A percentile compares a stretch with the other conserved stretches of the same genome.
These are phyloP conservation scores for Hagleromyces aurorensis DNA, from an alignment of 805 yeast genomes.

Conservation along the genomic window DNA sequence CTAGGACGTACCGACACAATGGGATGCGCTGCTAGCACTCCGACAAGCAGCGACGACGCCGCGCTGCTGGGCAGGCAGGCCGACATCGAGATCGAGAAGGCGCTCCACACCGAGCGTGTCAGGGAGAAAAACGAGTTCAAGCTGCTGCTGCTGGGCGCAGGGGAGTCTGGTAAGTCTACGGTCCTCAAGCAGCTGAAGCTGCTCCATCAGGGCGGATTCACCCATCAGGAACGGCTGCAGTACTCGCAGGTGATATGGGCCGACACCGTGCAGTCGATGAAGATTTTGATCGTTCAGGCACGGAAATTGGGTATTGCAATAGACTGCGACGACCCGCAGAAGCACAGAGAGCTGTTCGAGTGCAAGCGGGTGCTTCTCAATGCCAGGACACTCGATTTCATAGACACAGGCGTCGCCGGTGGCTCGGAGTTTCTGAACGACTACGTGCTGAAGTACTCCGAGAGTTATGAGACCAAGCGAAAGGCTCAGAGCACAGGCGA, in stretches of 20 bases:
- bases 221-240: constrained; percentile 67
- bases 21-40: constrained; percentile 65
- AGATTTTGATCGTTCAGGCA: constrained; percentile 67
- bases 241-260: constrained; percentile 89
- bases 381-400: constrained; percentile 50
- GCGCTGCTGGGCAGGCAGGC: constrained; percentile 45
- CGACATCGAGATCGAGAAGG: constrained; percentile 58
- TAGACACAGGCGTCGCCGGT: constrained; percentile 62
- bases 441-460: constrained; percentile 55
- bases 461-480: constrained; percentile 44
- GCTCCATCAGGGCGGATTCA: constrained; percentile 79
- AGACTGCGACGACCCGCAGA: constrained; percentile 50
- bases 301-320: constrained; percentile 53
- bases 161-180: constrained; percentile 92
- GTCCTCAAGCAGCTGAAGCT: constrained; percentile 83
- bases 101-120: constrained; percentile 44
- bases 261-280: constrained; percentile 81
- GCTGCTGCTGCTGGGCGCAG: constrained; percentile 80
- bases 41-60: constrained; percentile 42
- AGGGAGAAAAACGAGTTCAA: constrained; percentile 55
- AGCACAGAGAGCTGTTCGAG: constrained; percentile 36
- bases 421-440: constrained; percentile 56
- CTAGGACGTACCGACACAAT: too few species aligned
- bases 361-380: constrained; percentile 45
- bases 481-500: constrained; percentile 48